Conservation (phyloP, 495 filamentous ascomycete genomes). For the Penicillium bovifimosum region DNA sequence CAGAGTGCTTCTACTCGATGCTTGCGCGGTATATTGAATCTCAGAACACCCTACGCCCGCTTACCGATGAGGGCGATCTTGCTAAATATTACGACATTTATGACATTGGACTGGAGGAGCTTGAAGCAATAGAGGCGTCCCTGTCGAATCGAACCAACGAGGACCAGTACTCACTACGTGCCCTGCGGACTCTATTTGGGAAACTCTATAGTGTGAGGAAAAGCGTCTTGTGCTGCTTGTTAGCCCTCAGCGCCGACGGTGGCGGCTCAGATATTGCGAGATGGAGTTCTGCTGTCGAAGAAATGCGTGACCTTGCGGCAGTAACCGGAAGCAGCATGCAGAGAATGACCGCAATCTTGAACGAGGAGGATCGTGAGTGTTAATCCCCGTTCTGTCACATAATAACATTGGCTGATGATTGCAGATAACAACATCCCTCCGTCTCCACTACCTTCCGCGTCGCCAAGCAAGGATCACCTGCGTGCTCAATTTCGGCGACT, state of each 20-base stretch:
- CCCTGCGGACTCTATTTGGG: constrained; percentile 71
- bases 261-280: constrained; percentile 69
- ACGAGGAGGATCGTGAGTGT: constrained; percentile 74
- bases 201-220: constrained; percentile 76
- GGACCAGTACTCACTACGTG: constrained; percentile 70
- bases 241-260: constrained; percentile 84
- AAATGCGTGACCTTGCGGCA: constrained; percentile 58
- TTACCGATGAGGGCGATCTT: constrained; percentile 71
- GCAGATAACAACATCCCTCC: constrained; percentile 49
- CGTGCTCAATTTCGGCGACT: constrained; percentile 81
- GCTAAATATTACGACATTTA: constrained; percentile 92
- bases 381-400: background rate
- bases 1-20: constrained; percentile 59
- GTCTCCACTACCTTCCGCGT: constrained; percentile 63
- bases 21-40: constrained; percentile 65
- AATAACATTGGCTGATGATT: constrained; percentile 21
- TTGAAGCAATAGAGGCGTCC: constrained; percentile 58
- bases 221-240: constrained; percentile 75
- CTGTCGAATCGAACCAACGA: constrained; percentile 59
- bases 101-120: constrained; percentile 75
- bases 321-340: constrained; percentile 49
- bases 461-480: constrained; percentile 71
- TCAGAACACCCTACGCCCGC: constrained; percentile 58
- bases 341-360: constrained; percentile 63
- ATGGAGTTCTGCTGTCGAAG: constrained; percentile 75